Conservation (phyloP, 495 filamentous ascomycete species). For the Oidiodendron maius region DNA sequence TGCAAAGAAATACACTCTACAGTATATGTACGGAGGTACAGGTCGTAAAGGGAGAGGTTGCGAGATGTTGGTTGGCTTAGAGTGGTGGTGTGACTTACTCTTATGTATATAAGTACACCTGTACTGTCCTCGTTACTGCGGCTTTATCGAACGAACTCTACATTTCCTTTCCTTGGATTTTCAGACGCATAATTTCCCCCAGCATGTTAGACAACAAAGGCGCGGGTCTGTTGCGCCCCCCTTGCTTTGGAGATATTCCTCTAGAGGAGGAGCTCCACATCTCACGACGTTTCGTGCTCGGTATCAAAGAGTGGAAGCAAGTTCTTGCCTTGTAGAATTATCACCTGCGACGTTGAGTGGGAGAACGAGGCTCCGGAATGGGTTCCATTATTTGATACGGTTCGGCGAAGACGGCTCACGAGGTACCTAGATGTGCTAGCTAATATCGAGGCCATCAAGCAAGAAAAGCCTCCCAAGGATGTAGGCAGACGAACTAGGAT, state of each 20-base stretch:
- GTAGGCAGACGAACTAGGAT: neutral
- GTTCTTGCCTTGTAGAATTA: neutral
- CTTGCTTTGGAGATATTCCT: neutral
- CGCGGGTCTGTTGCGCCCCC: neutral
- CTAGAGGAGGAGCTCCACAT: neutral
- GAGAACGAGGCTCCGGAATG: neutral
- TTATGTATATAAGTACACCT: neutral
- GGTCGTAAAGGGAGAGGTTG: no score
- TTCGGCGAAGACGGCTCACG: neutral
- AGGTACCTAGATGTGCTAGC: neutral
- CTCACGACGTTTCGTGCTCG: neutral
- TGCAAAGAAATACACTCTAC: no score
- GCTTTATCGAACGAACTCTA: neutral
- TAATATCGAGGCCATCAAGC: neutral
- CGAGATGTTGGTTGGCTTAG: neutral
- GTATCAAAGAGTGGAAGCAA: neutral
- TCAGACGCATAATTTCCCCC: neutral
- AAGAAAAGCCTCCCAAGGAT: neutral
- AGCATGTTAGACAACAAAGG: neutral
- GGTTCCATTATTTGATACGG: neutral
- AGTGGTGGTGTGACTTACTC: neutral
- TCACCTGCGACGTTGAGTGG: neutral
- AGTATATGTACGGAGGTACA: no score
- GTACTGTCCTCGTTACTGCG: neutral
- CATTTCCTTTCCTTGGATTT: neutral